Evolutionary conservation across 2,329 filamentous ascomycete species (phyloP).

Genomic region (Scolecobasidium constrictum): DNA sequence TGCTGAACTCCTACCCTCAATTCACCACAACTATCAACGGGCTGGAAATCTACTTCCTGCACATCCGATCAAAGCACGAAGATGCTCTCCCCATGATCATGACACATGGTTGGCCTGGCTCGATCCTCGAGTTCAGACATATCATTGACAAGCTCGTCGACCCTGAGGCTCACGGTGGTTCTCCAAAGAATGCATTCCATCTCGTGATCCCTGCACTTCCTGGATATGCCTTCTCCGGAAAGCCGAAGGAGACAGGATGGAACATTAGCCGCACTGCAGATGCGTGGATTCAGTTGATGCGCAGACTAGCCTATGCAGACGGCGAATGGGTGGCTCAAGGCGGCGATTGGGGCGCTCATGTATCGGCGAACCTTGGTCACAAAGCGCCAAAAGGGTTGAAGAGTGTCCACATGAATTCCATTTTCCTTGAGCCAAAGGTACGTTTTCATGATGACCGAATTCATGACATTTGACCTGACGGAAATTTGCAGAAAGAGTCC

Average conservation of each 20-base stretch:
- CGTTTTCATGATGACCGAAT: conserved; percentile 2
- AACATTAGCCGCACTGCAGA: conserved; percentile 1
- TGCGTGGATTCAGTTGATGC: conserved; percentile 42
- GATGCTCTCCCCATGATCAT: conserved; percentile 11
- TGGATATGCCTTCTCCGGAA: conserved; percentile 9
- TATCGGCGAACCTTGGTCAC: conserved; percentile 51
- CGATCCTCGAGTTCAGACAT: conserved; percentile 15
- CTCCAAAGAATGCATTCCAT: conserved; percentile 10
- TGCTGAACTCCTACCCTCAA: conserved; percentile 12
- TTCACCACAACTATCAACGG: conserved; percentile 11
- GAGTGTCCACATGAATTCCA: conserved; percentile 49
- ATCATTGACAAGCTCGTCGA: conserved; percentile 10
- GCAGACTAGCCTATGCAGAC: conserved; percentile 47
- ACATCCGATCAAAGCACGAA: conserved; percentile 12
- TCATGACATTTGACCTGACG: conserved; percentile 6
- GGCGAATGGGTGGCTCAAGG: conserved; percentile 46
- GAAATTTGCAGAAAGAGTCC: conserved; percentile 11
- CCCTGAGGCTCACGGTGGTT: conserved; percentile 4
- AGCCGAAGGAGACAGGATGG: conserved; percentile 7
- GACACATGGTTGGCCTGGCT: conserved; percentile 15
- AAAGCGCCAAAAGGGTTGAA: conserved; percentile 46
- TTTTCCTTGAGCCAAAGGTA: not conserved
- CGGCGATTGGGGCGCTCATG: conserved; percentile 60
- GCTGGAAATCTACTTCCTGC: conserved; percentile 11
- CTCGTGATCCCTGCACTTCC: conserved; percentile 9